These are phyloP conservation scores for Wickerhamomyces ciferrii DNA, from an alignment of 805 yeast species.

Conservation along the genomic window DNA sequence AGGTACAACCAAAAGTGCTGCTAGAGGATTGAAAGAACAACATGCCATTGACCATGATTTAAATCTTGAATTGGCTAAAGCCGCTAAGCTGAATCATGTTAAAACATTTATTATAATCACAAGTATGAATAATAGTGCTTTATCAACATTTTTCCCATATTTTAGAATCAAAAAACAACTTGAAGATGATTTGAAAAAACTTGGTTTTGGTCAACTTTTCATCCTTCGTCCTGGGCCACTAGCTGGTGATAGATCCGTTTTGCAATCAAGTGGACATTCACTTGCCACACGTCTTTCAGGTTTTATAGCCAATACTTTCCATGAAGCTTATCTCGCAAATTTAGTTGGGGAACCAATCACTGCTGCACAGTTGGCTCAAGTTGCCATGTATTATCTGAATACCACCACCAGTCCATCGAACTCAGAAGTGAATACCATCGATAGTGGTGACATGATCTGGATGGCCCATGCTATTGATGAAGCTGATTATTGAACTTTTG, in stretches of 20 bases:
- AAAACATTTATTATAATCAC: constrained; percentile 18
- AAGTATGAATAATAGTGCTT: constrained; percentile 15
- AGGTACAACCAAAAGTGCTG: background rate
- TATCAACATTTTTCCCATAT: constrained; percentile 1
- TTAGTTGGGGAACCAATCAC: background rate
- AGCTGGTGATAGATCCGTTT: constrained; percentile 8
- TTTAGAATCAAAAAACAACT: background rate
- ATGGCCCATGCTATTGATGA: background rate
- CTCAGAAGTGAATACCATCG: constrained; percentile 10
- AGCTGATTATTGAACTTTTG: background rate
- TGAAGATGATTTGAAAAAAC: constrained; percentile 14
- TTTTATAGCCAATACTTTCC: background rate
- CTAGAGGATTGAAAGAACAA: background rate
- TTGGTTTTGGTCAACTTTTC: constrained; percentile 8
- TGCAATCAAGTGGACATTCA: background rate
- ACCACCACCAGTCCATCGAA: background rate
- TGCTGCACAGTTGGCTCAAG: background rate
- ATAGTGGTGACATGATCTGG: constrained; percentile 17
- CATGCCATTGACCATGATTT: background rate
- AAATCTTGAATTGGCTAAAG: background rate
- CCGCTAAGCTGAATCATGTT: background rate
- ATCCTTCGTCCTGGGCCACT: constrained; percentile 24
- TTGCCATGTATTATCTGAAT: background rate
- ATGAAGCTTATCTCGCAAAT: background rate
- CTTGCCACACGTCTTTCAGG: background rate